Conservation (phyloP, 2,329 filamentous ascomycete species). For the Simplicillium aogashimaense region DNA sequence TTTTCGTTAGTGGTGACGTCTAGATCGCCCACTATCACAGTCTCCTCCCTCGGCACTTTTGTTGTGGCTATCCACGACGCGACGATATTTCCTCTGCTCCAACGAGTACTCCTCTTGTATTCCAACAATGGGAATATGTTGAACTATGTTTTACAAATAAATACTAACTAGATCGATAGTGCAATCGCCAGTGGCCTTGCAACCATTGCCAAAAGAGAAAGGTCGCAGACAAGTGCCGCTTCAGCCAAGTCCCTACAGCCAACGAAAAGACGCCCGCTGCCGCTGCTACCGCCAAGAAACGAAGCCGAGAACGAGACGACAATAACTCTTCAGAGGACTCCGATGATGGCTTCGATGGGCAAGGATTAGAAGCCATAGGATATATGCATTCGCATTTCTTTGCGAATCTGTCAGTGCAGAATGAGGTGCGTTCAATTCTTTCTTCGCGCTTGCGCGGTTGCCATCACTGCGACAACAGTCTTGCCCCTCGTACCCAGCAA, state of each 20-base stretch:
- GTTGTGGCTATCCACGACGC: no score
- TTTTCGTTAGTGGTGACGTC: not conserved
- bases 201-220: slow-evolving; percentile 29
- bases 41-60: no score
- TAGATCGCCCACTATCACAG: no score
- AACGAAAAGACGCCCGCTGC: slow-evolving; percentile 9
- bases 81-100: no score
- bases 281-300: slow-evolving; percentile 2
- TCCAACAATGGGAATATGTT: not conserved
- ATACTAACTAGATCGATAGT: slow-evolving; percentile 15
- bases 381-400: slow-evolving; percentile 23
- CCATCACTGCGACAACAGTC: not conserved
- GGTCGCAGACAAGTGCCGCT: slow-evolving; percentile 24
- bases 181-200: slow-evolving; percentile 29
- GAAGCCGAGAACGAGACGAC: slow-evolving; percentile 6
- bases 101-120: no score
- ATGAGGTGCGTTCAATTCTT: slow-evolving; percentile 14
- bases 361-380: slow-evolving; percentile 23
- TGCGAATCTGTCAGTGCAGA: slow-evolving; percentile 11
- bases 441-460: not conserved
- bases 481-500: not conserved
- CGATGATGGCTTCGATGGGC: slow-evolving; percentile 11
- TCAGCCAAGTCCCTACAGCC: slow-evolving; percentile 13
- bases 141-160: not conserved
- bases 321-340: slow-evolving; percentile 3